Base-by-base conservation (phyloP, 1,284 basidiomycete species). In the Calocybe gambosa region DNA sequence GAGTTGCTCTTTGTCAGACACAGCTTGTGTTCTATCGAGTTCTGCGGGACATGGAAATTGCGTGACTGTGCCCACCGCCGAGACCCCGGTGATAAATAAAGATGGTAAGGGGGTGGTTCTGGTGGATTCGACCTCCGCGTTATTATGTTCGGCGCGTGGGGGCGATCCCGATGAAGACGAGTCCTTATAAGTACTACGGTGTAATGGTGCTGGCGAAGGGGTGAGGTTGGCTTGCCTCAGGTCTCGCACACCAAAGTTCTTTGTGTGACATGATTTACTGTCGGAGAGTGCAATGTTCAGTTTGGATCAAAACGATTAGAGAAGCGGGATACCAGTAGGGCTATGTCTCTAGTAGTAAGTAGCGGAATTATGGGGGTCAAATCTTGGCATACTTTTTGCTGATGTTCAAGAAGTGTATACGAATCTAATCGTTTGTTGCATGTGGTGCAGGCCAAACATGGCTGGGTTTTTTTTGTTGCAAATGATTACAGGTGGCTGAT, bases 341-440 rank as follows among this genome's bases (percentile, higher is more conserved):
- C 80, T 85, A 54, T 13, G 13, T 13, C 41, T 28, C 33, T 23
- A 50, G 23, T 8, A 42, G 49, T 50, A 34, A 54, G 46, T 47
- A 44, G 44, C 39, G 34, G 40, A 34, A 29, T 12, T 29, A 33
- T 16, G 37, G 25, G 19, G 47, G 43, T 42, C 25, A 47, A 39
- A 47, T 34, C 15, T 34, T n/a, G n/a, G 57, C 79, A 52, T 52
- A 83, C 84, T 72, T 85, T 68, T 60, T 83, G 71, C 56, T 89
- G 77, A 58, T 90, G 87, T 59, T 90, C 87, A 7, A 88, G 66
- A 15, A 90, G 69, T 18, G 73, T 80, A 46, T 75, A 69, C 0
- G 87, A 88, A 59, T 89, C 87, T 7, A 89, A 68, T 37, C 86
- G 72, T 59, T 86, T 88, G 57, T 74, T 78, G 56, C 85, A 89